These are phyloP conservation scores for Eleusine coracana DNA, from an alignment of 176 grass and related monocot species.

Conservation along the genomic window DNA sequence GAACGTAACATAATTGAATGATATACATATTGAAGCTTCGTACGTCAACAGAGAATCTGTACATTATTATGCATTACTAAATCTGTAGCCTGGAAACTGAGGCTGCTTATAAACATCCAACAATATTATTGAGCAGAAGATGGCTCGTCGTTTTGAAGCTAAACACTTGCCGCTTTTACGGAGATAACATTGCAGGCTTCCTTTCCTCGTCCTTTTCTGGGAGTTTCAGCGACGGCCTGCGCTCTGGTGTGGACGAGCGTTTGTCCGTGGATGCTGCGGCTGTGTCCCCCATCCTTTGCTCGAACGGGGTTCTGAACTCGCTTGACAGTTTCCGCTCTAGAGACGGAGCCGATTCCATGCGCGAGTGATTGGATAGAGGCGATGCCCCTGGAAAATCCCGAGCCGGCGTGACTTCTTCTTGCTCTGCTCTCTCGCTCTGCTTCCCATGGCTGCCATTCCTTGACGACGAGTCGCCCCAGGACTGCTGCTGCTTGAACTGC, in stretches of 20 bases:
- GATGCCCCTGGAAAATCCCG: background rate
- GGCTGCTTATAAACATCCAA: no score
- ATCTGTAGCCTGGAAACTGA: no score
- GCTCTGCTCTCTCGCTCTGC: background rate
- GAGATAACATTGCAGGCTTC: background rate
- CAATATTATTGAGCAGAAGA: no score
- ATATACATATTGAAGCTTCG: no score
- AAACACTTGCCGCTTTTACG: background rate
- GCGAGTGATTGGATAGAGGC: background rate
- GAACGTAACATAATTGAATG: no score
- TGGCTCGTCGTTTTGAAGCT: no score
- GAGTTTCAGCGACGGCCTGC: background rate
- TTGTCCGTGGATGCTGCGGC: background rate
- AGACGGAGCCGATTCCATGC: background rate
- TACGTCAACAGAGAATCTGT: no score
- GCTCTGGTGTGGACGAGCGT: background rate
- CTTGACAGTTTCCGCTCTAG: background rate
- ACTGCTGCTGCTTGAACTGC: constrained; percentile 31
- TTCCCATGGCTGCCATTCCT: background rate
- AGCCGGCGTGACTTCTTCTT: background rate
- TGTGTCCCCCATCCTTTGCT: background rate
- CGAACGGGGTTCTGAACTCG: constrained; percentile 15
- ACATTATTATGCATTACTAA: no score
- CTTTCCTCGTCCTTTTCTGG: background rate
- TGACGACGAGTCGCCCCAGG: background rate